phyloP scores from a whole-genome alignment of 257 asterid genomes.

The Penstemon newberryi region DNA sequence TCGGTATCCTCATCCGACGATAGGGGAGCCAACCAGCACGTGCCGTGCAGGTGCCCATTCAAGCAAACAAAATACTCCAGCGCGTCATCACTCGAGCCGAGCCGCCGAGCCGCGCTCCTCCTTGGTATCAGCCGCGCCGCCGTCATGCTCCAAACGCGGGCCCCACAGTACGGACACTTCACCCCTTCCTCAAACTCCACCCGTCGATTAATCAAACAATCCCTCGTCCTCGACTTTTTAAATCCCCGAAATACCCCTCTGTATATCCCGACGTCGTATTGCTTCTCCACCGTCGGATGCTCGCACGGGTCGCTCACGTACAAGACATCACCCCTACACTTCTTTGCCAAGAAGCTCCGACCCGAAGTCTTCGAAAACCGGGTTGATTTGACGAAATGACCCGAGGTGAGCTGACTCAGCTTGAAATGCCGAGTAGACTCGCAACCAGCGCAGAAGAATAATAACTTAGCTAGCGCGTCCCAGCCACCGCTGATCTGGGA shows the following conservation, averaged over 20 bases:
- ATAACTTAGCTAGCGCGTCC: constrained; percentile 74
- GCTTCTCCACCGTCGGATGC: constrained; percentile 41
- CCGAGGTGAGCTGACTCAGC: constrained; percentile 37
- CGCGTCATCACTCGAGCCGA: constrained; percentile 63
- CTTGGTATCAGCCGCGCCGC: constrained; percentile 68
- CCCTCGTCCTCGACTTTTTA: constrained; percentile 65
- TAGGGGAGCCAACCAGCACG: constrained; percentile 70
- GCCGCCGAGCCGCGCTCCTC: constrained; percentile 63
- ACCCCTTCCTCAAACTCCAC: constrained; percentile 52
- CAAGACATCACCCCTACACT: constrained; percentile 64
- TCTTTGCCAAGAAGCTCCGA: constrained; percentile 57
- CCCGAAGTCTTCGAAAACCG: constrained; percentile 94
- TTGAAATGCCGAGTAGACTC: constrained; percentile 49
- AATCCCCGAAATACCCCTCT: constrained; percentile 78
- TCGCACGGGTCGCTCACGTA: constrained; percentile 90
- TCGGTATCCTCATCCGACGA: constrained; percentile 51
- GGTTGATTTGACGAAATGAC: constrained; percentile 57
- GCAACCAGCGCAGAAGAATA: constrained; percentile 81
- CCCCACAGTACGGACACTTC: constrained; percentile 70
- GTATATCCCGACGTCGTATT: constrained; percentile 59
- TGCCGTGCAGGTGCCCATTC: constrained; percentile 82
- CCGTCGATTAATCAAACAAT: constrained; percentile 48
- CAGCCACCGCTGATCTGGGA: constrained; percentile 64
- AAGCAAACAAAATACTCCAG: constrained; percentile 83
- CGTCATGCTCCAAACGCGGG: constrained; percentile 89